Conservation (phyloP, 75 land plant species). For the Pinus tabuliformis region DNA sequence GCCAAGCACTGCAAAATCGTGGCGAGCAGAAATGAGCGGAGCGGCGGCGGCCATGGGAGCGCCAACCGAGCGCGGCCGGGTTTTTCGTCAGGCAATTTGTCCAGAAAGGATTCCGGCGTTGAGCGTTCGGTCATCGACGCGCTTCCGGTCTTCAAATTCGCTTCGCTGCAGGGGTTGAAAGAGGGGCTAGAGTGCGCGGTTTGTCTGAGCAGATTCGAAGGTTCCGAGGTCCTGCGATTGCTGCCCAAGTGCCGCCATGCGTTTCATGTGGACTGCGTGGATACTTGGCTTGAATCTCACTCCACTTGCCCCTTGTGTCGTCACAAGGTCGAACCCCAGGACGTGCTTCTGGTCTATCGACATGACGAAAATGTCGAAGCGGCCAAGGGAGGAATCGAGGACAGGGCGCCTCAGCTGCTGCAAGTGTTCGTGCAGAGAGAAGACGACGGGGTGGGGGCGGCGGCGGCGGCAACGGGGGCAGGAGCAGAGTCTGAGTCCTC, state of each 20-base stretch:
- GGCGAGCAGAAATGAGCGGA: conserved; percentile 2
- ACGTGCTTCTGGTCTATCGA: conserved; percentile 42
- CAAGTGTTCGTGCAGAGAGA: neutral
- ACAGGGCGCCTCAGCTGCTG: neutral
- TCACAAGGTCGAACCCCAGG: conserved; percentile 67
- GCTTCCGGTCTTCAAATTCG: conserved; percentile 80
- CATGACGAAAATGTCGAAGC: conserved; percentile 5
- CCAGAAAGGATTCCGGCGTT: conserved; percentile 63
- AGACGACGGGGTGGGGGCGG: too few species aligned
- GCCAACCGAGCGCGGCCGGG: neutral
- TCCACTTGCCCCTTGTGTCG: conserved; percentile 98
- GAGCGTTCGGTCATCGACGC: conserved; percentile 64
- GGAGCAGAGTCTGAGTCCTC: neutral
- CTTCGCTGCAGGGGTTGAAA: conserved; percentile 65
- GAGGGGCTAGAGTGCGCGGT: conserved; percentile 96
- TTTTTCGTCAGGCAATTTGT: neutral
- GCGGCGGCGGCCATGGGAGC: neutral
- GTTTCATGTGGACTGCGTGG: conserved; percentile 92
- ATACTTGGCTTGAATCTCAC: conserved; percentile 84
- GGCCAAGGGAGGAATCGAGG: too few species aligned
- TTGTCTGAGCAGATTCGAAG: conserved; percentile 65
- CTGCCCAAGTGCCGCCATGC: conserved; percentile 95
- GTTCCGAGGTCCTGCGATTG: conserved; percentile 59
- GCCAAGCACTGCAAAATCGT: conserved; percentile 72
- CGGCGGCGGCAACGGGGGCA: too few species aligned